Conservation (phyloP, 1,139 yeast species). For the Suhomyces wounanorum region DNA sequence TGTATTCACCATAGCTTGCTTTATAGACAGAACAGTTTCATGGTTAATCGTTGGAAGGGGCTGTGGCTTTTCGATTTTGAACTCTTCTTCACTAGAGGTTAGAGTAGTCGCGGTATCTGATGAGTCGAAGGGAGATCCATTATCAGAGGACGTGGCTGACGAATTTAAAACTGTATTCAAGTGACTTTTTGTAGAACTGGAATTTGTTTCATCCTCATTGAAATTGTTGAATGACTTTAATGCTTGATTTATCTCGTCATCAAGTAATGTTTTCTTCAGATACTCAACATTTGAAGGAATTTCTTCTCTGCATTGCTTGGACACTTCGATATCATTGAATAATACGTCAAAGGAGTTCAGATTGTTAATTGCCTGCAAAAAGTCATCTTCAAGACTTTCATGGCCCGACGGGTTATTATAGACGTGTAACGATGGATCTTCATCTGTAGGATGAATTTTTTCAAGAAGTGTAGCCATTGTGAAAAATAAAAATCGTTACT, state of each 20-base stretch:
- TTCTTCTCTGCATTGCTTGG: neutral
- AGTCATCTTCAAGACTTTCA: neutral
- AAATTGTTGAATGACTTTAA: constrained; percentile 23
- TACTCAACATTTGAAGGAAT: neutral
- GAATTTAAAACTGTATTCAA: constrained; percentile 5
- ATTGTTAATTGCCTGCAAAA: neutral
- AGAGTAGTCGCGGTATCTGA: constrained; percentile 17
- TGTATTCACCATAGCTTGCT: constrained; percentile 32
- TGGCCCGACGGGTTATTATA: neutral
- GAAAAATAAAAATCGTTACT: neutral
- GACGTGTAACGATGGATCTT: neutral
- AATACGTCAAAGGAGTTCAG: neutral
- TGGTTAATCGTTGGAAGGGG: constrained; percentile 13
- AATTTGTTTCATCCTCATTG: constrained; percentile 12
- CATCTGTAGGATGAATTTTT: neutral
- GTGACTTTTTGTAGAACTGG: neutral
- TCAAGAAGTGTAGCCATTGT: neutral
- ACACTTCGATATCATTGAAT: neutral
- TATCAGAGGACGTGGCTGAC: constrained; percentile 13
- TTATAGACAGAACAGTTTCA: constrained; percentile 28
- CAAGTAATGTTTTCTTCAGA: constrained; percentile 11
- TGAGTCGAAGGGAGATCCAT: constrained; percentile 22
- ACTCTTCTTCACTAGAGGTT: constrained; percentile 18
- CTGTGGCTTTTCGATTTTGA: constrained; percentile 5
- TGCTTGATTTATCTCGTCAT: constrained; percentile 26